A percentile compares a stretch with the other conserved stretches of the same genome.
These are phyloP conservation scores for Fusarium veterinarium DNA, from an alignment of 2,329 filamentous ascomycete species.

Conservation along the genomic window DNA sequence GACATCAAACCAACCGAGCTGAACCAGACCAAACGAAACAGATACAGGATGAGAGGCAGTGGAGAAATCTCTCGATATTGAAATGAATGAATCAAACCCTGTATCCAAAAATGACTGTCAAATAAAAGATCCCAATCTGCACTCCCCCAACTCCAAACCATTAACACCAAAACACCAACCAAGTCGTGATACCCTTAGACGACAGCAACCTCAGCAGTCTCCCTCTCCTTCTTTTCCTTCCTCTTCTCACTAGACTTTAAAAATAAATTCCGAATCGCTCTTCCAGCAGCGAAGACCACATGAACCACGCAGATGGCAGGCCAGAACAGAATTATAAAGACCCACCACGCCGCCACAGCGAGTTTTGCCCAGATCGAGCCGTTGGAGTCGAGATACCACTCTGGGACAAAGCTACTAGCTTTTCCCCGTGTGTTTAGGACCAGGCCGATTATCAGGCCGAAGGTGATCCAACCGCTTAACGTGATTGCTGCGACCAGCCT, in stretches of 20 bases:
- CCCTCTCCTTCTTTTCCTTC: background rate
- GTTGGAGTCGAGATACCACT: slow-evolving; percentile 49
- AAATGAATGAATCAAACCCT: slow-evolving; percentile 15
- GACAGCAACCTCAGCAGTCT: background rate
- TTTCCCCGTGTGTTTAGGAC: slow-evolving; percentile 47
- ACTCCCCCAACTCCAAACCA: background rate
- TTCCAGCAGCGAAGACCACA: slow-evolving; percentile 71
- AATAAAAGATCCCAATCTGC: background rate
- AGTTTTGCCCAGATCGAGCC: slow-evolving; percentile 36
- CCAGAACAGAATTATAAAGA: slow-evolving; percentile 46
- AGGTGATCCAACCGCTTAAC: slow-evolving; percentile 46
- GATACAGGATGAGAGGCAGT: background rate
- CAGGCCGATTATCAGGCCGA: slow-evolving; percentile 48
- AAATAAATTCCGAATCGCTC: slow-evolving; percentile 50
- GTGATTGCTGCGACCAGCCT: slow-evolving; percentile 44
- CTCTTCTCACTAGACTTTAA: slow-evolving; percentile 60
- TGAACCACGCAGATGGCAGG: slow-evolving; percentile 75
- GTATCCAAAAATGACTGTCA: slow-evolving; percentile 6
- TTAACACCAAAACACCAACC: slow-evolving; percentile 7
- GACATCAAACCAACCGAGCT: background rate
- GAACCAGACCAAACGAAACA: background rate
- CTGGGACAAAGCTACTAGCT: slow-evolving; percentile 48
- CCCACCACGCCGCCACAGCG: slow-evolving; percentile 46
- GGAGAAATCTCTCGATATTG: background rate
- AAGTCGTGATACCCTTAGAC: slow-evolving; percentile 1